These are phyloP conservation scores for Sungouiozyma intestinalis DNA, from an alignment of 805 yeast genomes.

Conservation along the genomic window DNA sequence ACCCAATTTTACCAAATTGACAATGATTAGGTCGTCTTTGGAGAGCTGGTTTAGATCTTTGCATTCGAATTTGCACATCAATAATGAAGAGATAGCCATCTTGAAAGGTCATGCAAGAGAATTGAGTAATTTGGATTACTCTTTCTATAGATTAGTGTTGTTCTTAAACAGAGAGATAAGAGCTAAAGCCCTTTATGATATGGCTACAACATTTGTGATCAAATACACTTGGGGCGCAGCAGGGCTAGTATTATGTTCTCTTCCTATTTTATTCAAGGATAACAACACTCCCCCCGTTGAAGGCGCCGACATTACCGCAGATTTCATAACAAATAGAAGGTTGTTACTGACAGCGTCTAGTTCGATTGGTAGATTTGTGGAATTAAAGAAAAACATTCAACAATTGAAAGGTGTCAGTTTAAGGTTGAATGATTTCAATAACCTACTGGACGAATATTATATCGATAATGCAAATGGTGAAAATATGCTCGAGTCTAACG, in stretches of 20 bases:
- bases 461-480: conserved; percentile 9
- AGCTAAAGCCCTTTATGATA: conserved; percentile 68
- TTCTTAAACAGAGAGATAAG: conserved; percentile 68
- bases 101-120: conserved; percentile 75
- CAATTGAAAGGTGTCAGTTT: conserved; percentile 75
- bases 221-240: conserved; percentile 96
- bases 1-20: conserved; percentile 80
- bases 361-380: conserved; percentile 78
- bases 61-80: conserved; percentile 71
- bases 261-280: conserved; percentile 68
- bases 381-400: conserved; percentile 73
- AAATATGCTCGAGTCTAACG: conserved; percentile 6
- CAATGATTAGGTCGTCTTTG: conserved; percentile 62
- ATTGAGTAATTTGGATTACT: conserved; percentile 61
- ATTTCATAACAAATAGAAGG: conserved; percentile 80
- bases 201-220: conserved; percentile 78
- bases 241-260: conserved; percentile 76
- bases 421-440: conserved; percentile 61
- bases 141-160: conserved; percentile 71
- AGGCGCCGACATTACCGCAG: conserved; percentile 48
- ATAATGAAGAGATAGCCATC: conserved; percentile 80
- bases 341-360: conserved; percentile 75
- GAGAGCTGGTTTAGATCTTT: conserved; percentile 79
- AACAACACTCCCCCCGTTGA: conserved; percentile 4
- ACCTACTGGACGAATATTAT: conserved; percentile 40